These are phyloP conservation scores for Seiridium cupressi DNA, from an alignment of 2,329 filamentous ascomycete species.

Conservation along the genomic window DNA sequence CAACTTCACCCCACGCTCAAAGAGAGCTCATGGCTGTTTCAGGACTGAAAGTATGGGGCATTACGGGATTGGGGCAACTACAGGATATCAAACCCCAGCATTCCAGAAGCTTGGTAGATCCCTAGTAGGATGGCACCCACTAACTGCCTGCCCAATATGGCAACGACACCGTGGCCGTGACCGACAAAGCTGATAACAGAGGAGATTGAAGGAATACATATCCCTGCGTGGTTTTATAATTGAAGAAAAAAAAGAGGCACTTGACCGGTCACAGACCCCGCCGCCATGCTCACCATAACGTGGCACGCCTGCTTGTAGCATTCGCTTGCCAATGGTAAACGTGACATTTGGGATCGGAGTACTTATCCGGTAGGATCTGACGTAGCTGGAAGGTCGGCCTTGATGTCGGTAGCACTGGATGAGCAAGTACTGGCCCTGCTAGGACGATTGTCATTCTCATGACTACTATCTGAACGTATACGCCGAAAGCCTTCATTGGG, in stretches of 20 bases:
- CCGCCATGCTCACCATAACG: not conserved
- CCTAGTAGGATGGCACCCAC: not conserved
- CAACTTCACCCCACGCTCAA: not conserved
- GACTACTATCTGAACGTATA: no score
- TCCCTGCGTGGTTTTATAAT: not conserved
- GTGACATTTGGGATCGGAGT: not conserved
- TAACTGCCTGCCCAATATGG: slow-evolving; percentile 6
- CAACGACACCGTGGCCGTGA: not conserved
- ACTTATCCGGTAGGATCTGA: not conserved
- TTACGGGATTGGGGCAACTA: not conserved
- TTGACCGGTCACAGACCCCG: not conserved
- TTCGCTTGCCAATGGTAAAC: not conserved
- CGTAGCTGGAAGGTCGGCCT: not conserved
- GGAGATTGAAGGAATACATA: not conserved
- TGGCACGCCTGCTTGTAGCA: slow-evolving; percentile 1
- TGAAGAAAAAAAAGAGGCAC: not conserved
- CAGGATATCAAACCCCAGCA: not conserved
- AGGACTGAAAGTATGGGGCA: not conserved
- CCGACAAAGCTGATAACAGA: slow-evolving; percentile 3
- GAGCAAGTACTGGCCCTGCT: no score
- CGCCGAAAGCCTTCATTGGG: no score
- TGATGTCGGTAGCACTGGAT: no score
- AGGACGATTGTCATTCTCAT: no score
- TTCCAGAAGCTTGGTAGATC: slow-evolving; percentile 6
- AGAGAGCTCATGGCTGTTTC: not conserved